phyloP scores from a whole-genome alignment of 2,329 filamentous ascomycete genomes.

The Aspergillus phoenicis region DNA sequence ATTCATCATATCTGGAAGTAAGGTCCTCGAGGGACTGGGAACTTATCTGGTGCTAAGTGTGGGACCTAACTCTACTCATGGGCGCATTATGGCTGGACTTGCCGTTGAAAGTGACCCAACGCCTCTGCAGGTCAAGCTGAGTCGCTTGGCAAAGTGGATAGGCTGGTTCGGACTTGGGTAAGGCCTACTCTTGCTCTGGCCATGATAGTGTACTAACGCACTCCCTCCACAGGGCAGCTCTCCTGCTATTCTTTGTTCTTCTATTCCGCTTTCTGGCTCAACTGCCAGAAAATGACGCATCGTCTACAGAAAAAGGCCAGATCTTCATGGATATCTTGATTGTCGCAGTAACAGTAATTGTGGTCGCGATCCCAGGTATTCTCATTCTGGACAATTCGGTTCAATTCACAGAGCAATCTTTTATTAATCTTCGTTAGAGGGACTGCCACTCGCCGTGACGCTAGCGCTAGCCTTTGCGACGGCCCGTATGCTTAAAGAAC shows the following conservation, averaged over 20 bases:
- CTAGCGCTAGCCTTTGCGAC: slow-evolving; percentile 74
- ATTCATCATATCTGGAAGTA: slow-evolving; percentile 77
- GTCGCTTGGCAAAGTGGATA: slow-evolving; percentile 72
- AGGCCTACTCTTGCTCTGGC: slow-evolving; percentile 12
- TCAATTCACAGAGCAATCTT: neutral
- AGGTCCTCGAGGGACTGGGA: slow-evolving; percentile 74
- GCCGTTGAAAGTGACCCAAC: slow-evolving; percentile 72
- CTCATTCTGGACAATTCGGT: no score
- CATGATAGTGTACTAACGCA: no score
- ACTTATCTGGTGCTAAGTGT: slow-evolving; percentile 72
- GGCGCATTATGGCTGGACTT: slow-evolving; percentile 71
- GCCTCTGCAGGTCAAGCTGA: slow-evolving; percentile 73
- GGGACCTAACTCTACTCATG: slow-evolving; percentile 70
- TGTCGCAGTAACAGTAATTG: slow-evolving; percentile 73
- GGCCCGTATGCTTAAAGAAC: slow-evolving; percentile 72
- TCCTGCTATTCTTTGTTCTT: slow-evolving; percentile 78
- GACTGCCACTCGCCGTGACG: slow-evolving; percentile 72
- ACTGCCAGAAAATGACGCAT: slow-evolving; percentile 59
- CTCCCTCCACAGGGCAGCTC: slow-evolving; percentile 52
- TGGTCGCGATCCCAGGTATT: slow-evolving; percentile 66
- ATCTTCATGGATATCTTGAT: slow-evolving; percentile 73
- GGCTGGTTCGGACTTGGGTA: slow-evolving; percentile 62
- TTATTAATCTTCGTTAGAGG: slow-evolving; percentile 50
- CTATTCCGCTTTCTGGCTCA: slow-evolving; percentile 79
- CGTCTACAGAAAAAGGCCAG: slow-evolving; percentile 66